Base-by-base conservation (phyloP, 495 filamentous ascomycete genomes). In the Aspergillus campestris region DNA sequence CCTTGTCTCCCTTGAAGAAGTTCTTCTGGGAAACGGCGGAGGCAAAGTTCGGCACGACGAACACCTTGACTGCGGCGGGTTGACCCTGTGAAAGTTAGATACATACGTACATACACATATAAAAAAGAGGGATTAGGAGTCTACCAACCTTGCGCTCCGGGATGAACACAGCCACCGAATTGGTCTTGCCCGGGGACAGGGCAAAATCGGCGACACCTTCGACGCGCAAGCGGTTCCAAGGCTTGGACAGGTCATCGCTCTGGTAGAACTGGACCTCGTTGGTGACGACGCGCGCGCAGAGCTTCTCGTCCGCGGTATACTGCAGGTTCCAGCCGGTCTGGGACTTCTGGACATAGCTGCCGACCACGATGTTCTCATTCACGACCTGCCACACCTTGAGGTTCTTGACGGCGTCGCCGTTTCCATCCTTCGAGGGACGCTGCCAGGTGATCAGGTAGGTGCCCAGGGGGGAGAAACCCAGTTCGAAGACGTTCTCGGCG, bases 1-100 rank as follows among this genome's bases (percentile, higher is more conserved):
- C 89, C 71, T 96, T 96, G 68, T 98, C 92, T 46, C 89, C 92
- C 72, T 98, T 98, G 78, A 87, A 98, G 67, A 98, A 98, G 15
- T 81, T 96, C 83, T 96, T 97, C 65, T 96, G 89, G 8, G 94
- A 96, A 14, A 95, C 81, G 2, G 89, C 77, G 32, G 66, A 66
- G 49, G 65, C 73, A 64, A 95, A 95, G 50, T 87, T 76, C 12
- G 92, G 92, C 40, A 97, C 83, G 57, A 91, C 84, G 68, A 84
- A 97, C 34, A 96, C 86, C 69, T 94, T 95, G 58, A 97, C 89
- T 3, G 86, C 74, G 29, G 92, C 89, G 14, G 92, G 92, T 74
- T 86, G 82, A 35, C 91, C 89, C 87, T 90, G 53, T 2, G 48
- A 34, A 38, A 7, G 31, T 18, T 34, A 39, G 24, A 7, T 15